phyloP scores from a whole-genome alignment of 2,329 filamentous ascomycete species.

The Verruconis gallopava region DNA sequence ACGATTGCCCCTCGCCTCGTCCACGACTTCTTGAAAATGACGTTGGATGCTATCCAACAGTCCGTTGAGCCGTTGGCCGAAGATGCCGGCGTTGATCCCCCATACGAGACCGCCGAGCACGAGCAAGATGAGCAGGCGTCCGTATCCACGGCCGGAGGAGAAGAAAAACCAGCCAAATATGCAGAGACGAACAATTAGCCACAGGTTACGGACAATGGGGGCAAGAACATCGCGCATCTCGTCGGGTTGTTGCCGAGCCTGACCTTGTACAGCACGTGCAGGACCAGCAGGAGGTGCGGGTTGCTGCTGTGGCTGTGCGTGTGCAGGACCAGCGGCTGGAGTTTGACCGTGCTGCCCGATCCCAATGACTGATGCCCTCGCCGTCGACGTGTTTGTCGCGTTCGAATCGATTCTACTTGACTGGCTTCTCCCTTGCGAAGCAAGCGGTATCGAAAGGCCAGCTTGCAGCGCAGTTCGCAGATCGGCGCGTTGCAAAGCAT shows the following conservation, averaged over 20 bases:
- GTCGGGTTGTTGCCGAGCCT: not conserved
- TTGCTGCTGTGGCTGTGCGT: not conserved
- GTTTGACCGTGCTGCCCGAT: no score
- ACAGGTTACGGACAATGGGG: constrained; percentile 33
- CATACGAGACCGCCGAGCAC: constrained; percentile 29
- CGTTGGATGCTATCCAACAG: constrained; percentile 22
- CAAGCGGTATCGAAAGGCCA: not conserved
- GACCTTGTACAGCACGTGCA: constrained; percentile 1
- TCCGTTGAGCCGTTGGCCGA: constrained; percentile 24
- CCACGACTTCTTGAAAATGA: constrained; percentile 33
- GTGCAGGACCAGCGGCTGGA: not conserved
- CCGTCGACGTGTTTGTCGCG: not conserved
- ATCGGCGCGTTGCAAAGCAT: not conserved
- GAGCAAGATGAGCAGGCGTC: constrained; percentile 28
- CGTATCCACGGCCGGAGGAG: constrained; percentile 31
- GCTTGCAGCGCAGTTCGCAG: not conserved
- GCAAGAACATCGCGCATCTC: constrained; percentile 25
- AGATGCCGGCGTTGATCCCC: constrained; percentile 28
- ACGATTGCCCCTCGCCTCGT: constrained; percentile 5
- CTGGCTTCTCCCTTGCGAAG: no score
- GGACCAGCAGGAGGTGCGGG: constrained; percentile 1
- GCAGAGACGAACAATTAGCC: constrained; percentile 46
- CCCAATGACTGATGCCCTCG: no score
- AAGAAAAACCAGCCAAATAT: constrained; percentile 47
- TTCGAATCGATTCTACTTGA: no score